Conservation (phyloP, 495 filamentous ascomycete genomes). For the Trichodelitschia bisporula region DNA sequence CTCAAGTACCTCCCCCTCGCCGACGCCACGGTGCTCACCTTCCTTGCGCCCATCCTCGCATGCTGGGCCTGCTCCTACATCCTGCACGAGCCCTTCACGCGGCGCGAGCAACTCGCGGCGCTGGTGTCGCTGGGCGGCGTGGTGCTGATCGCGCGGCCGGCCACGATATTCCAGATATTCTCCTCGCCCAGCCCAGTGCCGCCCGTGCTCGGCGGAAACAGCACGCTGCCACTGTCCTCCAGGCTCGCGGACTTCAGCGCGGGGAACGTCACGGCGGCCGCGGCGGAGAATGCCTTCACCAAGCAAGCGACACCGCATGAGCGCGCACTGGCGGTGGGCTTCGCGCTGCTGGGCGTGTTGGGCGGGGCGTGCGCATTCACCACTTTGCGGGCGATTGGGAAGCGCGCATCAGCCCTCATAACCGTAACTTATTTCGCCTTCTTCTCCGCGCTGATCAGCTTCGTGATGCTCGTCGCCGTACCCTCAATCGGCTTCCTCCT, state of each 20-base stretch:
- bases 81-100: conserved; percentile 52
- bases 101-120: conserved; percentile 49
- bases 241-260: conserved; percentile 10
- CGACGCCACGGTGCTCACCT: conserved; percentile 84
- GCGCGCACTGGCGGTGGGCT: conserved; percentile 43
- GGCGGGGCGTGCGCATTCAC: conserved; percentile 59
- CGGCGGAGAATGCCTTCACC: not conserved
- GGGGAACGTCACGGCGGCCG: conserved; percentile 4
- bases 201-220: conserved; percentile 12
- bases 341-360: conserved; percentile 58
- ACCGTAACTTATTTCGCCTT: conserved; percentile 67
- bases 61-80: conserved; percentile 63
- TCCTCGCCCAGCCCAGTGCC: conserved; percentile 2
- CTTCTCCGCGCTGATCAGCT: conserved; percentile 42
- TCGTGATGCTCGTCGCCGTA: conserved; percentile 29
- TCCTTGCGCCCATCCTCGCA: conserved; percentile 60
- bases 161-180: conserved; percentile 24
- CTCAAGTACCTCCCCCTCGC: conserved; percentile 71
- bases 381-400: conserved; percentile 63
- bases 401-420: conserved; percentile 60
- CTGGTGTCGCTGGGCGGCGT: conserved; percentile 60
- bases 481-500: conserved; percentile 30
- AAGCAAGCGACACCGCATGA: conserved; percentile 26
- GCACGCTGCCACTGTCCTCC: conserved; percentile 13
- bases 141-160: conserved; percentile 59